Base-by-base conservation (phyloP, 768 basidiomycete species). In the Saitozyma podzolica region DNA sequence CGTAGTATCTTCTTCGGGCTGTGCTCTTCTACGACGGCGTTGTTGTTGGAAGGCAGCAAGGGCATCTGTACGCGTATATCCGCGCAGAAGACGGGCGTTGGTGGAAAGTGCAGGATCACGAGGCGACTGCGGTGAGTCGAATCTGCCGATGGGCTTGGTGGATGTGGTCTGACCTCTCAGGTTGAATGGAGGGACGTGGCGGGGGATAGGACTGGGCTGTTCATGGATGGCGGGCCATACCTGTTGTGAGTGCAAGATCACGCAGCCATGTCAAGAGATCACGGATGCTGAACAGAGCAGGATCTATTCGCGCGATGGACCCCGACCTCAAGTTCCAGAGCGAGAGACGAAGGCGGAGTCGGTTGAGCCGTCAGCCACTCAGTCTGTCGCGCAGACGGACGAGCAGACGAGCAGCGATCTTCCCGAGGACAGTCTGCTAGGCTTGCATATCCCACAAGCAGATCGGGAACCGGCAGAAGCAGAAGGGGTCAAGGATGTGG, bases 161-260 rank as follows among this genome's bases (percentile, higher is more conserved):
- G 58, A 59, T 13, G 40, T 43, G 4, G 19, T 29, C n/a, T 16
- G n/a, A 37, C 8, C 14, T n/a, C 19, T 51, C 41, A 65, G 66
- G 52, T 58, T 9, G 61, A 67, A 17, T 76, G 65, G 65, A 59
- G 64, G 47, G 54, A 40, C 9, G 65, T 76, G 16, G 61, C 37
- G 9, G 47, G 16, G 8, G 74, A 76, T 62, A 61, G 62, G 50
- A 71, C 69, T 2, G 74, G 74, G 13, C 48, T 76, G 20, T 73
- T 61, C 53, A 72, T 73, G 66, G 72, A 73, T 43, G 74, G 70
- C 14, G 74, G 74, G 9, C 65, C 72, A 16, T 76, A 76, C 54
- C 42, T 64, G 16, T 54, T 69, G 67, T 68, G 40, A 54, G 67
- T 54, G 13, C 10, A n/a, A 16, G 11, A 45, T 47, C 43, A 5